Conservation (phyloP, 2,329 filamentous ascomycete species). For the Berkeleyomyces rouxiae region DNA sequence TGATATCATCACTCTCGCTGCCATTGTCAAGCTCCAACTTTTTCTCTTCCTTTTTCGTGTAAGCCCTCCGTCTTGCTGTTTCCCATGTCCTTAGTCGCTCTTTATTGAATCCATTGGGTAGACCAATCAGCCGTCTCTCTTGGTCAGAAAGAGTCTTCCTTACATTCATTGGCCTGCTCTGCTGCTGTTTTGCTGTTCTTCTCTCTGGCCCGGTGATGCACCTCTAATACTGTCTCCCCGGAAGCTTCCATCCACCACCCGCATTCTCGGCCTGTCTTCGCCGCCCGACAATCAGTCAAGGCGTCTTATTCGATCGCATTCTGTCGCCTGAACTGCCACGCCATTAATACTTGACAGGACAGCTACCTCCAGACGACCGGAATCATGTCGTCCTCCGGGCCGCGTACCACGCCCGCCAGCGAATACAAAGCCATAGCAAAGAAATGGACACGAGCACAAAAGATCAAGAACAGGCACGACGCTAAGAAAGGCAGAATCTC, state of each 20-base stretch:
- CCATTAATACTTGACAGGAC: neutral
- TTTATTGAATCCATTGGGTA: neutral
- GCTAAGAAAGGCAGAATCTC: conserved; percentile 16
- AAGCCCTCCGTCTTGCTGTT: neutral
- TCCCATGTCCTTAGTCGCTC: neutral
- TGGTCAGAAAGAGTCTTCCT: neutral
- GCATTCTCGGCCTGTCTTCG: conserved; percentile 8
- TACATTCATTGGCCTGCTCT: neutral
- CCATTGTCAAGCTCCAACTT: neutral
- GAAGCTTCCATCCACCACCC: conserved; percentile 11
- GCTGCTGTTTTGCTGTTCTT: neutral
- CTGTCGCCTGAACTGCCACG: neutral
- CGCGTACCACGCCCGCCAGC: conserved; percentile 15
- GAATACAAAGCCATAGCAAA: conserved; percentile 38
- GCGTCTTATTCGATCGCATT: neutral
- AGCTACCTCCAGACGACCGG: neutral
- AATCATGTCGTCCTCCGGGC: neutral
- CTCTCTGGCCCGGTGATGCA: conserved; percentile 10
- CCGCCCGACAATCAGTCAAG: neutral
- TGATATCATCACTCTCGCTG: neutral
- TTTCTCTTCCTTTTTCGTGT: neutral
- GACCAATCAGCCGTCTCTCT: neutral
- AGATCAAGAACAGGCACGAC: conserved; percentile 29
- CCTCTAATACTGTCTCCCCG: conserved; percentile 4
- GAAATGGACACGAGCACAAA: conserved; percentile 37